These are phyloP conservation scores for Fragosphaeria purpurea DNA, from an alignment of 2,329 filamentous ascomycete species.

Conservation along the genomic window DNA sequence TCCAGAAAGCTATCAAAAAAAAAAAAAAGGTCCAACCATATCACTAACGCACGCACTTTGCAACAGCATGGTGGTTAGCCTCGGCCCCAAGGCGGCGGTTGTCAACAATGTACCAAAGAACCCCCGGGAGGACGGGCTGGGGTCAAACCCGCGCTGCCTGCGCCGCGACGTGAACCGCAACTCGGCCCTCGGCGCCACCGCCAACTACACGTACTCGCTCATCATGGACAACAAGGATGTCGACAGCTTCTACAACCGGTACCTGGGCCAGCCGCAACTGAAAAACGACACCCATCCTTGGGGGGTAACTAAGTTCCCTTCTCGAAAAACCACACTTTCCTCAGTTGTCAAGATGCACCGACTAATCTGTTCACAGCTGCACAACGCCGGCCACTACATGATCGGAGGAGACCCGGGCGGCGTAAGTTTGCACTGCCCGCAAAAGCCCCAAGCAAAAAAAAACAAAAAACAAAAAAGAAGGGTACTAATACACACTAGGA, in stretches of 20 bases:
- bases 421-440: slow-evolving; percentile 2
- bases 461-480: no score
- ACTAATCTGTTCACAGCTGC: slow-evolving; percentile 14
- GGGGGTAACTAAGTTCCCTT: slow-evolving; percentile 6
- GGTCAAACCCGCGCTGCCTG: slow-evolving; percentile 33
- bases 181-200: slow-evolving; percentile 16
- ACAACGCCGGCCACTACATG: slow-evolving; percentile 25
- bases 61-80: slow-evolving; percentile 29
- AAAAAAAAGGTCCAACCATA: not conserved
- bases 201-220: slow-evolving; percentile 14
- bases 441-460: no score
- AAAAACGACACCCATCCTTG: slow-evolving; percentile 8
- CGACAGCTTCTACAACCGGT: slow-evolving; percentile 10
- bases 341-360: slow-evolving; percentile 15
- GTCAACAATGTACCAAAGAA: slow-evolving; percentile 21
- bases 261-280: slow-evolving; percentile 9
- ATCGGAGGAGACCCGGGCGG: slow-evolving; percentile 26
- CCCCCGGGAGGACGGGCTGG: slow-evolving; percentile 21
- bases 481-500: slow-evolving; percentile 4
- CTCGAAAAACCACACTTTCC: slow-evolving; percentile 8
- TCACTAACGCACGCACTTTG: slow-evolving; percentile 7
- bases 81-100: slow-evolving; percentile 25
- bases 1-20: no score
- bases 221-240: slow-evolving; percentile 8
- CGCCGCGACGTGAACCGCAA: slow-evolving; percentile 23